phyloP scores from a whole-genome alignment of 352 stramenopile genomes.

The Phytopythium vexans region DNA sequence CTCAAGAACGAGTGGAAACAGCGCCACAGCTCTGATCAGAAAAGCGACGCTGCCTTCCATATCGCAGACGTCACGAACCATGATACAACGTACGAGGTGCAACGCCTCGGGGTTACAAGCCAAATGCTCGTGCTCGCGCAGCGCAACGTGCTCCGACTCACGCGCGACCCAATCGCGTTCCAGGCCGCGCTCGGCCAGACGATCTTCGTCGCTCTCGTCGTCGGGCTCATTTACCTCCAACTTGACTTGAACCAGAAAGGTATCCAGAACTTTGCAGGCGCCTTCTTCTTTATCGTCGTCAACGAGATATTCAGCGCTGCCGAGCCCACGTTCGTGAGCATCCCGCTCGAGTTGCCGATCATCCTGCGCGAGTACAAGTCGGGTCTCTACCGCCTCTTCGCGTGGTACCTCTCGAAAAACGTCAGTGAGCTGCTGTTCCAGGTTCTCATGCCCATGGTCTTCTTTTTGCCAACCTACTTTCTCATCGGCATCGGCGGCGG shows the following conservation, averaged over 20 bases:
- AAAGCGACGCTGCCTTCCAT: conserved; percentile 16
- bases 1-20: conserved; percentile 25
- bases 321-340: conserved; percentile 9
- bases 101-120: conserved; percentile 6
- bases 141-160: conserved; percentile 28
- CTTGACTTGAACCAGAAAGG: conserved; percentile 16
- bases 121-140: conserved; percentile 33
- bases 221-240: conserved; percentile 33
- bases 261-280: conserved; percentile 28
- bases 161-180: conserved; percentile 27
- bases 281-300: conserved; percentile 27
- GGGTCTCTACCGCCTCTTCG: conserved; percentile 12
- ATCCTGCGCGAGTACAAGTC: conserved; percentile 16
- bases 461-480: conserved; percentile 18
- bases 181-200: not conserved
- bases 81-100: conserved; percentile 3
- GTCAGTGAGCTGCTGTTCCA: conserved; percentile 21
- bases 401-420: conserved; percentile 26
- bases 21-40: not conserved
- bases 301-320: conserved; percentile 24
- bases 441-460: conserved; percentile 14
- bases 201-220: conserved; percentile 18
- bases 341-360: conserved; percentile 20
- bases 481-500: conserved; percentile 14
- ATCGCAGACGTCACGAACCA: too few species aligned